phyloP scores from a whole-genome alignment of 768 basidiomycete species.

The Baorangia bicolor region DNA sequence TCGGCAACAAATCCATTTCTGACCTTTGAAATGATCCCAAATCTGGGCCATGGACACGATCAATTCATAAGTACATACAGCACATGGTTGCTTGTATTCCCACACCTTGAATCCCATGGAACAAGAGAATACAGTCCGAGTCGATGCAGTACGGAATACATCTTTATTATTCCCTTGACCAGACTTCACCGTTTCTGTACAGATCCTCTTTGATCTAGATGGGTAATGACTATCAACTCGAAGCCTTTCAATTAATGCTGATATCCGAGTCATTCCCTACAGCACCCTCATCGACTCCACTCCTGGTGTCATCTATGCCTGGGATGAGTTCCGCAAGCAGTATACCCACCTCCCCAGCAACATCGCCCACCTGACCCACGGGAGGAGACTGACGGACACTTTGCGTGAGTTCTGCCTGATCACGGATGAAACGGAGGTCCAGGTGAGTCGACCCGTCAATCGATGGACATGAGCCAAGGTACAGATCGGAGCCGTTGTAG shows the following conservation, averaged over 20 bases:
- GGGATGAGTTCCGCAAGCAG: conserved; percentile 66
- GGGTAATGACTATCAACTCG: conserved; percentile 42
- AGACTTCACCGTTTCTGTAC: conserved; percentile 8
- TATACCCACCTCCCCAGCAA: conserved; percentile 53
- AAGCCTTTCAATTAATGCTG: not conserved
- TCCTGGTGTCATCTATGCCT: conserved; percentile 76
- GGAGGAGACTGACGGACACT: conserved; percentile 74
- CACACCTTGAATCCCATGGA: conserved; percentile 7
- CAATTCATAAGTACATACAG: not conserved
- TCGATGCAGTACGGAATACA: conserved; percentile 49
- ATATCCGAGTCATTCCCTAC: conserved; percentile 11
- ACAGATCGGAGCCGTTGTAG: conserved; percentile 32
- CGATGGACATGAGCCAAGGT: not conserved
- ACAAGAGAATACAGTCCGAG: conserved; percentile 33
- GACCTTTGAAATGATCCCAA: not conserved
- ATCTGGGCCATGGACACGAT: conserved; percentile 1
- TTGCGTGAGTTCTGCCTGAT: conserved; percentile 67
- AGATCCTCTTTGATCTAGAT: conserved; percentile 73
- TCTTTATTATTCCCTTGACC: not conserved
- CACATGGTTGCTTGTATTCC: not conserved
- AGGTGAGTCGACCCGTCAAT: conserved; percentile 40
- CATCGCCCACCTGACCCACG: conserved; percentile 66
- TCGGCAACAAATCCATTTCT: not conserved
- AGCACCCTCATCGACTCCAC: conserved; percentile 83
- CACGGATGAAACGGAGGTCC: conserved; percentile 51